Evolutionary conservation across 139 green algal species (phyloP).

Genomic region (Asterochloris sp.): DNA sequence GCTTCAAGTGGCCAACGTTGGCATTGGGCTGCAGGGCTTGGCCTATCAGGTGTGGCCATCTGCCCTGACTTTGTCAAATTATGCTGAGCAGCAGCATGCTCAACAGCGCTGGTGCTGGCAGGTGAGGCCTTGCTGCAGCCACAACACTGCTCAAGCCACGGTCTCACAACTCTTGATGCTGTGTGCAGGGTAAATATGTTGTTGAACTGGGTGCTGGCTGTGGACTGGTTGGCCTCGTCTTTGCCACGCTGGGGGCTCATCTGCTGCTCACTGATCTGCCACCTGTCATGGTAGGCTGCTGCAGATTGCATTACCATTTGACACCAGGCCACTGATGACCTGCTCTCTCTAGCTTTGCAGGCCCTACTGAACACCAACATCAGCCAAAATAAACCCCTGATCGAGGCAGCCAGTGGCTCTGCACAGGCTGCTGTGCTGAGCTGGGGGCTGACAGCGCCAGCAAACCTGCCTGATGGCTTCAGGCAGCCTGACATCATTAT

Average conservation of each 20-base stretch:
- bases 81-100: conserved; percentile 1
- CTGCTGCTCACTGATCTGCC: conserved; percentile 45
- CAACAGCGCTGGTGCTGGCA: conserved; percentile 22
- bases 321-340: not conserved
- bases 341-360: not conserved
- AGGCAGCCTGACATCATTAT: conserved; percentile 31
- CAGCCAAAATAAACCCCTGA: not conserved
- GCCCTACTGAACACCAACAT: conserved; percentile 4
- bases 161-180: not conserved
- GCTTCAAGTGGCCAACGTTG: no score
- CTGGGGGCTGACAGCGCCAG: conserved; percentile 23
- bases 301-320: not conserved
- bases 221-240: conserved; percentile 46
- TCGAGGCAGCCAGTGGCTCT: conserved; percentile 3
- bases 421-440: conserved; percentile 16
- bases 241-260: conserved; percentile 44
- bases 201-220: conserved; percentile 51
- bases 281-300: conserved; percentile 19
- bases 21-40: conserved; percentile 6
- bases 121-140: conserved; percentile 2
- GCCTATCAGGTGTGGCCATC: conserved; percentile 28
- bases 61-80: not conserved
- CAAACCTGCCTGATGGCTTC: conserved; percentile 5
- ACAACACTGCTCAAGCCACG: not conserved
- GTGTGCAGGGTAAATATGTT: conserved; percentile 32